These are phyloP conservation scores for Neopestalotiopsis rosae DNA, from an alignment of 2,329 filamentous ascomycete genomes.

Conservation along the genomic window DNA sequence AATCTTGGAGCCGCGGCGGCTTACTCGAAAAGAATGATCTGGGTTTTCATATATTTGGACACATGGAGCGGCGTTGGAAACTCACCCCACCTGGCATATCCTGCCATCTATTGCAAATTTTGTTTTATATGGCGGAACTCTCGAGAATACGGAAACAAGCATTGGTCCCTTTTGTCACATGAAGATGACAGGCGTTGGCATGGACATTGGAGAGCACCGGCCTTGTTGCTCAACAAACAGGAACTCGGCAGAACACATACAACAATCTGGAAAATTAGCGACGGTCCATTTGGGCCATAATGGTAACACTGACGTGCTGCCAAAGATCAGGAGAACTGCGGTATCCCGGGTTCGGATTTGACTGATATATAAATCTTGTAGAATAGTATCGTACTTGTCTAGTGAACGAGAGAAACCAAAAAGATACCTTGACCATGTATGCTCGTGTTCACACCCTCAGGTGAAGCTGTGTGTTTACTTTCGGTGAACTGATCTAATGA, in stretches of 20 bases:
- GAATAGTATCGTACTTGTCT: background rate
- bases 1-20: background rate
- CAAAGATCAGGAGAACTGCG: background rate
- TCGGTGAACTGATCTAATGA: too few relatives aligned
- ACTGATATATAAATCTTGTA: background rate
- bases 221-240: background rate
- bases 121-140: background rate
- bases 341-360: background rate
- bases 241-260: background rate
- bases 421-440: too few relatives aligned
- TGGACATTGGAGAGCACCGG: background rate
- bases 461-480: too few relatives aligned
- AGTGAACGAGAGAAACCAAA: background rate
- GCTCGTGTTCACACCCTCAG: too few relatives aligned
- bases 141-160: background rate
- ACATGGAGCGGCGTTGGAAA: conserved; percentile 11
- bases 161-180: conserved; percentile 8
- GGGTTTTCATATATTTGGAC: background rate
- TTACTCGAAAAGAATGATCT: conserved; percentile 2
- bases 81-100: conserved; percentile 14
- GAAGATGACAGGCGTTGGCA: conserved; percentile 7
- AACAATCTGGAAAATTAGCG: background rate
- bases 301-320: background rate
- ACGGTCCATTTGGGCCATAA: background rate
- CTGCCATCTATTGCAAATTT: conserved; percentile 10